A percentile compares a stretch with the other conserved stretches of the same genome.
Evolutionary conservation across 306 rosid species (phyloP).

Genomic region (Cercis canadensis): DNA sequence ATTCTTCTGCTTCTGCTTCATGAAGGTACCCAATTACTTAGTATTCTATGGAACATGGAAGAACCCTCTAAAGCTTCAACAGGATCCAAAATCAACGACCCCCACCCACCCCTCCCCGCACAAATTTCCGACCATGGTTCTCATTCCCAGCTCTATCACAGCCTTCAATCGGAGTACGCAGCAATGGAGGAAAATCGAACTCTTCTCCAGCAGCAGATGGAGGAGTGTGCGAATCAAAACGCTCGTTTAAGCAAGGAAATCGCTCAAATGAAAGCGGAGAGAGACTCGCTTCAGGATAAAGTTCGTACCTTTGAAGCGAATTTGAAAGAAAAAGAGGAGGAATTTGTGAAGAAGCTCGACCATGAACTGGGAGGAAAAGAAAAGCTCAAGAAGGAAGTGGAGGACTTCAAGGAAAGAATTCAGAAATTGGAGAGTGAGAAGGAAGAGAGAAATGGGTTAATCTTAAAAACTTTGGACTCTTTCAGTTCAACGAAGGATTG

Average conservation of each 20-base stretch:
- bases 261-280: constrained; percentile 38
- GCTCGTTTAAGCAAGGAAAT: constrained; percentile 27
- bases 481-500: constrained; percentile 45
- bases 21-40: constrained; percentile 31
- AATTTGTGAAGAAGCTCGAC: constrained; percentile 33
- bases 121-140: constrained; percentile 25
- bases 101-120: constrained; percentile 23
- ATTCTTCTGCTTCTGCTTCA: constrained; percentile 29
- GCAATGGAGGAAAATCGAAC: constrained; percentile 29
- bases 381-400: constrained; percentile 39
- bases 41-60: constrained; percentile 52
- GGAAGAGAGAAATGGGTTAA: constrained; percentile 39
- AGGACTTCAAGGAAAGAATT: constrained; percentile 43
- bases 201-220: constrained; percentile 32
- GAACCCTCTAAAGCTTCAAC: constrained; percentile 27
- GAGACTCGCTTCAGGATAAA: constrained; percentile 42
- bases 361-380: constrained; percentile 29
- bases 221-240: constrained; percentile 35
- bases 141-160: constrained; percentile 38
- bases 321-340: constrained; percentile 45
- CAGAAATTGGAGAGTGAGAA: constrained; percentile 51
- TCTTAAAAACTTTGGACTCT: constrained; percentile 46
- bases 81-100: constrained; percentile 9
- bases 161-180: constrained; percentile 28
- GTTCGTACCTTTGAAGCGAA: constrained; percentile 41